phyloP scores from a whole-genome alignment of 176 grass and related monocot species.

The Avena insularis region DNA sequence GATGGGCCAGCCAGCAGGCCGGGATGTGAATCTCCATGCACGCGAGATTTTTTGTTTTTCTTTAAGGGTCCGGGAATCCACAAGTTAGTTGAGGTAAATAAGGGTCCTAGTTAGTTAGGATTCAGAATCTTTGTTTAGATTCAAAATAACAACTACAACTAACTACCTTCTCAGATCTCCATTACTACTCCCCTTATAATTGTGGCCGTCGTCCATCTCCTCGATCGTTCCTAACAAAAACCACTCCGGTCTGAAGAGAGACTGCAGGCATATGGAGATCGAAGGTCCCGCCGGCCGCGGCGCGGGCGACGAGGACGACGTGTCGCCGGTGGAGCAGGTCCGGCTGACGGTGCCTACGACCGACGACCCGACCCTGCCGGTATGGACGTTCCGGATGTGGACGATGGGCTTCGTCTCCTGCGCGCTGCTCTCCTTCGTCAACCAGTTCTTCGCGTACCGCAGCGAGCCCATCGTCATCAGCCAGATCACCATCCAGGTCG shows the following conservation, averaged over 20 bases:
- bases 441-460: conserved; percentile 89
- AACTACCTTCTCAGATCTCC: too few relatives aligned
- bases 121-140: too few relatives aligned
- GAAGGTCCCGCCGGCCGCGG: background rate
- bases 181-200: too few relatives aligned
- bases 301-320: conserved; percentile 26
- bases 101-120: too few relatives aligned
- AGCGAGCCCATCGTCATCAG: conserved; percentile 69
- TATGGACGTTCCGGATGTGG: conserved; percentile 90
- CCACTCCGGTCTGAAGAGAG: background rate
- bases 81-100: too few relatives aligned
- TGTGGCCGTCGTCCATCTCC: too few relatives aligned
- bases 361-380: conserved; percentile 69
- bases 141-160: too few relatives aligned
- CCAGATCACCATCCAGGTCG: conserved; percentile 69
- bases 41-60: too few relatives aligned
- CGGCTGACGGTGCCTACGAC: conserved; percentile 58
- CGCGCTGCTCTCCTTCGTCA: conserved; percentile 66
- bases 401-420: conserved; percentile 55
- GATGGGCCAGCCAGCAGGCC: too few relatives aligned
- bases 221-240: background rate
- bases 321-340: conserved; percentile 75
- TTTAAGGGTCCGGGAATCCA: too few relatives aligned
- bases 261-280: conserved; percentile 3
- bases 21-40: too few relatives aligned